phyloP scores from a whole-genome alignment of 2,329 filamentous ascomycete genomes.

The Fusarium torreyae region DNA sequence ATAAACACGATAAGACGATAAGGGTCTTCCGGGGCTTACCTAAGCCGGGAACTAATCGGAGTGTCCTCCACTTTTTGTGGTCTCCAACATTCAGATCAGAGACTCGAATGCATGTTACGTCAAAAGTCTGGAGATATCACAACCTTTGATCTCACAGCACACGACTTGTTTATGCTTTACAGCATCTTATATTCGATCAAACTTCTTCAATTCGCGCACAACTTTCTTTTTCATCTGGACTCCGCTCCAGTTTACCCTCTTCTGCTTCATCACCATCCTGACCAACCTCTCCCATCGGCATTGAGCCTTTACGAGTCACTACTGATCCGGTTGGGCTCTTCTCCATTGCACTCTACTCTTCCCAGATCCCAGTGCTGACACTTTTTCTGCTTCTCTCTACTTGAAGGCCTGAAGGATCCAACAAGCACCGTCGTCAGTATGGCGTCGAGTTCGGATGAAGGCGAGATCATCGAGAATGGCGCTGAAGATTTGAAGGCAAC shows the following conservation, averaged over 20 bases:
- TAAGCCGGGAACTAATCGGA: conserved; percentile 40
- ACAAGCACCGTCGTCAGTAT: conserved; percentile 52
- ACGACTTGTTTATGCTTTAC: conserved; percentile 18
- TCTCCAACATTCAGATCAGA: conserved; percentile 20
- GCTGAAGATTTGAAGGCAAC: conserved; percentile 83
- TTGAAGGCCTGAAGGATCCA: conserved; percentile 41
- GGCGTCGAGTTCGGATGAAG: conserved; percentile 81
- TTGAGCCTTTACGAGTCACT: conserved; percentile 56
- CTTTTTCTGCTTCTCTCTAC: conserved; percentile 45
- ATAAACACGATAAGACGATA: conserved; percentile 44
- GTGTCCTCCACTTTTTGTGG: conserved; percentile 33
- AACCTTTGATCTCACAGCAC: conserved; percentile 19
- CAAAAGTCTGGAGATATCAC: conserved; percentile 43
- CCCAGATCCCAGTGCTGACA: conserved; percentile 56
- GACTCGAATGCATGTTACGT: conserved; percentile 30
- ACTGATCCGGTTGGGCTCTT: conserved; percentile 62
- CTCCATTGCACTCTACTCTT: conserved; percentile 51
- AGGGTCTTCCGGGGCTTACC: conserved; percentile 45
- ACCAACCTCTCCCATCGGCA: conserved; percentile 44
- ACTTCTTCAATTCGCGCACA: conserved; percentile 7
- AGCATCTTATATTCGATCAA: conserved; percentile 7
- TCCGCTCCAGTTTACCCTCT: conserved; percentile 20
- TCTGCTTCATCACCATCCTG: conserved; percentile 21
- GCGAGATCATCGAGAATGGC: conserved; percentile 85
- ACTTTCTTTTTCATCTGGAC: conserved; percentile 15